phyloP scores from a whole-genome alignment of 768 basidiomycete genomes.

The Ramaria sp. region DNA sequence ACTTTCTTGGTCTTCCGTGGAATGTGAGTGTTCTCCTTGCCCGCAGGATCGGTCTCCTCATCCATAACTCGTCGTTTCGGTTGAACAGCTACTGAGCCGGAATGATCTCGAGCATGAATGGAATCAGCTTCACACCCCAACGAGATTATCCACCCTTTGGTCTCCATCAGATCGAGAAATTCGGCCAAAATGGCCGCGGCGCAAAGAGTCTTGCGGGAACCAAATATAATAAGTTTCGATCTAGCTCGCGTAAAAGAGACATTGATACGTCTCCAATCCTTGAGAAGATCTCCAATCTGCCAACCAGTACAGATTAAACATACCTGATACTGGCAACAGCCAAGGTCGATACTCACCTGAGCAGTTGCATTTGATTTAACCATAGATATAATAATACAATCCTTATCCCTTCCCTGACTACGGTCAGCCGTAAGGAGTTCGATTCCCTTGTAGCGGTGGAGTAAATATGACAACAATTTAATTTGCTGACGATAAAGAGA shows the following conservation, averaged over 20 bases:
- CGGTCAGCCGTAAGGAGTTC: slow-evolving; percentile 90
- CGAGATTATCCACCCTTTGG: slow-evolving; percentile 55
- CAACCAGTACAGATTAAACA: background rate
- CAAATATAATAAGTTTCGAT: slow-evolving; percentile 84
- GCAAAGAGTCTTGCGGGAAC: slow-evolving; percentile 70
- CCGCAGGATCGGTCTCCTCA: background rate
- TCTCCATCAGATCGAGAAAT: slow-evolving; percentile 73
- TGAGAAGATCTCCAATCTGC: slow-evolving; percentile 85
- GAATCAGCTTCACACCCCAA: slow-evolving; percentile 24
- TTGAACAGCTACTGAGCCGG: background rate
- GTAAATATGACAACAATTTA: slow-evolving; percentile 66
- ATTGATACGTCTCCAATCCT: slow-evolving; percentile 95
- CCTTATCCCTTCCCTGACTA: slow-evolving; percentile 93
- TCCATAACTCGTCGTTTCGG: background rate
- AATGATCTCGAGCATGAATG: background rate
- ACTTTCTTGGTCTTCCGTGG: slow-evolving; percentile 4
- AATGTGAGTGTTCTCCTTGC: slow-evolving; percentile 2
- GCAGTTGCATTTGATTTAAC: slow-evolving; percentile 78
- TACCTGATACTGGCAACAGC: background rate
- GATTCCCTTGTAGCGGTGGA: slow-evolving; percentile 45
- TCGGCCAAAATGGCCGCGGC: slow-evolving; percentile 49
- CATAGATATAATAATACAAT: slow-evolving; percentile 87
- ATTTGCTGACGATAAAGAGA: slow-evolving; percentile 93
- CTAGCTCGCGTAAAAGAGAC: slow-evolving; percentile 93
- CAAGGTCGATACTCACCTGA: slow-evolving; percentile 37